Evolutionary conservation across 257 asterid species (phyloP).

Genomic region (Salvia splendens): DNA sequence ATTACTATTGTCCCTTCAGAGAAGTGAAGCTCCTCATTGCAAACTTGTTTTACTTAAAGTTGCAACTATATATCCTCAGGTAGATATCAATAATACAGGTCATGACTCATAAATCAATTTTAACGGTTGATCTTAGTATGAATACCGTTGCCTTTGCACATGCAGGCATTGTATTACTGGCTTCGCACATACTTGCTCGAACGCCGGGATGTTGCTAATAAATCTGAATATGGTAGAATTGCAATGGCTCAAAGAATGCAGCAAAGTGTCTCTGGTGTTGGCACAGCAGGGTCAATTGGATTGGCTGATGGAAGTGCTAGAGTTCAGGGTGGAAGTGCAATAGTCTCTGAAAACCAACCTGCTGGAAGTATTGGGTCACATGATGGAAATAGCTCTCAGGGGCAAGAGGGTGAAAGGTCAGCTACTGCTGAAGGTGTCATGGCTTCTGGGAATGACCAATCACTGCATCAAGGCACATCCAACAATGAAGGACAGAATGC

Average conservation of each 20-base stretch:
- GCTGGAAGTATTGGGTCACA: conserved; percentile 71
- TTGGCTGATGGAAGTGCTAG: conserved; percentile 77
- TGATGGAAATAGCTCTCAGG: conserved; percentile 76
- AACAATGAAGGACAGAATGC: conserved; percentile 75
- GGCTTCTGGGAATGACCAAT: conserved; percentile 72
- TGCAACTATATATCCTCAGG: conserved; percentile 95
- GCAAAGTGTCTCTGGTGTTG: conserved; percentile 69
- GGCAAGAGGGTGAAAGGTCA: conserved; percentile 81
- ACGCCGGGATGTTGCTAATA: conserved; percentile 97
- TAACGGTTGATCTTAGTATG: conserved; percentile 26
- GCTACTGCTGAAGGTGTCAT: conserved; percentile 61
- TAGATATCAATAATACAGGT: conserved; percentile 34
- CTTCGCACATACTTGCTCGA: conserved; percentile 96
- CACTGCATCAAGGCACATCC: conserved; percentile 67
- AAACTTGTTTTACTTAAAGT: conserved; percentile 88
- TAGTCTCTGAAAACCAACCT: conserved; percentile 74
- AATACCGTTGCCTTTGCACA: conserved; percentile 30
- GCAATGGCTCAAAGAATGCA: conserved; percentile 99
- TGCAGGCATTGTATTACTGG: conserved; percentile 97
- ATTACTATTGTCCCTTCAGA: conserved; percentile 84
- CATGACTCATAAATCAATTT: conserved; percentile 1
- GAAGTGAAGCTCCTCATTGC: conserved; percentile 95
- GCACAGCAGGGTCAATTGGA: conserved; percentile 52
- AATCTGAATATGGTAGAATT: conserved; percentile 92
- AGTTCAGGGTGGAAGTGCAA: conserved; percentile 67